phyloP scores from a whole-genome alignment of 2,329 filamentous ascomycete genomes.

The Pezicula neosporulosa region DNA sequence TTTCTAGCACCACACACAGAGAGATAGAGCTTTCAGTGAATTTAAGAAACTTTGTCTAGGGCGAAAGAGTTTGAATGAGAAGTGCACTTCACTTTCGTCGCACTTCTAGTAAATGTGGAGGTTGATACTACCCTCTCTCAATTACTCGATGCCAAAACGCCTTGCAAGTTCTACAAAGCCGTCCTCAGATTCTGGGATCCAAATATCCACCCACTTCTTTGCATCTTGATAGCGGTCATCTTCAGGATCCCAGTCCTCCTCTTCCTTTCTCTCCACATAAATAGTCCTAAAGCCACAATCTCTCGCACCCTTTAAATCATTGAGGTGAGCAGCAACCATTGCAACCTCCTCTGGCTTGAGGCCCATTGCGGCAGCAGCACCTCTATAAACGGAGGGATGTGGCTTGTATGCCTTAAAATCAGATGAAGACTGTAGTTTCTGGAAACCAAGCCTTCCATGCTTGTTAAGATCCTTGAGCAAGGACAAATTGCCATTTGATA shows the following conservation, averaged over 20 bases:
- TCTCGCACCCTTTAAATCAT: slow-evolving; percentile 65
- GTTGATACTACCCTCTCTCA: neutral
- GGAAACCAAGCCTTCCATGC: slow-evolving; percentile 59
- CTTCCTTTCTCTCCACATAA: slow-evolving; percentile 65
- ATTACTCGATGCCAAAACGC: slow-evolving; percentile 35
- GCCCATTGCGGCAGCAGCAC: slow-evolving; percentile 58
- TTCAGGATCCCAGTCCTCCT: slow-evolving; percentile 59
- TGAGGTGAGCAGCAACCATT: slow-evolving; percentile 75
- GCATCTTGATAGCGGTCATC: slow-evolving; percentile 47
- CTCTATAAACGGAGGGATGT: slow-evolving; percentile 61
- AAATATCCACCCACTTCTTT: slow-evolving; percentile 63
- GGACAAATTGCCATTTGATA: slow-evolving; percentile 71
- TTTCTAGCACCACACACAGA: too few relatives aligned
- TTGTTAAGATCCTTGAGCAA: slow-evolving; percentile 63
- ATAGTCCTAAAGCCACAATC: slow-evolving; percentile 63
- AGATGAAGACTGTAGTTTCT: slow-evolving; percentile 61
- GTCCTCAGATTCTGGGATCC: slow-evolving; percentile 46
- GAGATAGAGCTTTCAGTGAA: too few relatives aligned
- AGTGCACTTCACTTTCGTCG: too few relatives aligned
- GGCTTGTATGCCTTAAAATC: slow-evolving; percentile 77
- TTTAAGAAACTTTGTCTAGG: too few relatives aligned
- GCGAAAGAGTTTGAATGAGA: too few relatives aligned
- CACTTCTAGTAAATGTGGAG: too few relatives aligned
- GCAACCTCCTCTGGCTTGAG: slow-evolving; percentile 56
- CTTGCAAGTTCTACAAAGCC: slow-evolving; percentile 50